Percentiles rank a stretch among this genome's conserved stretches.
Evolutionary conservation across 768 basidiomycete genomes (phyloP).

Genomic region (Cyclocybe cylindracea): DNA sequence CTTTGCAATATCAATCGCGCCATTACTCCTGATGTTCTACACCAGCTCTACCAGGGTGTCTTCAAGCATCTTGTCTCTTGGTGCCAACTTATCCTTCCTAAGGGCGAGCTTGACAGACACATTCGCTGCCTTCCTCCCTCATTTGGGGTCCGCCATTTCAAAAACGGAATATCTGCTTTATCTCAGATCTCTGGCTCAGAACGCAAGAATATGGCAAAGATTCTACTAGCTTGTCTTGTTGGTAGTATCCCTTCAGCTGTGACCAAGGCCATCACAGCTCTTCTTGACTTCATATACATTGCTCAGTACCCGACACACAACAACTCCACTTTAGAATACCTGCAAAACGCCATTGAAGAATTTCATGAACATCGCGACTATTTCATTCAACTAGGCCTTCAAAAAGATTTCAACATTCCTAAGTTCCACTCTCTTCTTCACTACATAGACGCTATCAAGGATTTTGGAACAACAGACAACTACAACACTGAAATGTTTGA

Average conservation of each 20-base stretch:
- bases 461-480: constrained; percentile 29
- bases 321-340: constrained; percentile 17
- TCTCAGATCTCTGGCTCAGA: constrained; percentile 43
- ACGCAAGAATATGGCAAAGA: constrained; percentile 34
- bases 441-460: constrained; percentile 24
- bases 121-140: constrained; percentile 33
- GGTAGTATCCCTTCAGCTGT: constrained; percentile 14
- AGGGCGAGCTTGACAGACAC: constrained; percentile 13
- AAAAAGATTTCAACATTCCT: constrained; percentile 36
- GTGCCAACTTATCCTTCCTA: constrained; percentile 7
- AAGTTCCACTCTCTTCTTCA: constrained; percentile 15
- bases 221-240: constrained; percentile 29
- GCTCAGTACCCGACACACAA: constrained; percentile 24
- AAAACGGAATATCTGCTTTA: constrained; percentile 38
- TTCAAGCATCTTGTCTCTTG: constrained; percentile 17
- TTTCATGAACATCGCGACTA: constrained; percentile 17
- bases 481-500: constrained; percentile 32
- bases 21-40: constrained; percentile 19
- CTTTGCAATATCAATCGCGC: constrained; percentile 12
- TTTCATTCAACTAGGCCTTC: constrained; percentile 15
- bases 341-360: constrained; percentile 9
- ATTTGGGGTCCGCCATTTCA: constrained; percentile 34
- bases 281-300: constrained; percentile 33
- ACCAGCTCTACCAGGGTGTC: constrained; percentile 22
- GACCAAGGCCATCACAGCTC: constrained; percentile 14